Conservation (phyloP, 2,329 filamentous ascomycete species). For the Botrytis paeoniae region DNA sequence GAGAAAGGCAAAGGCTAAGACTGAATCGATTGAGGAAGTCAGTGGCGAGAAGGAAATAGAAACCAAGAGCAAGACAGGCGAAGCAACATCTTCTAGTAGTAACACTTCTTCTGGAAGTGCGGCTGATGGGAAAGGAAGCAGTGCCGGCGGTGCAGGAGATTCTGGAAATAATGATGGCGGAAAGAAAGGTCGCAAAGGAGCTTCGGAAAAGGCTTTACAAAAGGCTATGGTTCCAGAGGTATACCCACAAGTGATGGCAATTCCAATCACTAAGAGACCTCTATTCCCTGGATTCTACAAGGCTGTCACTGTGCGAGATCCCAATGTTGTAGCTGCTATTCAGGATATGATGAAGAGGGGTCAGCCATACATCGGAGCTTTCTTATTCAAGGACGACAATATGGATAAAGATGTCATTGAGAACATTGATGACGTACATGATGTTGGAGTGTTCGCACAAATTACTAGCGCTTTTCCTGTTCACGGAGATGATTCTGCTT, state of each 20-base stretch:
- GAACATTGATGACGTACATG: slow-evolving; percentile 85
- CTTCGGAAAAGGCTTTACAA: slow-evolving; percentile 71
- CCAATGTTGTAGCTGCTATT: slow-evolving; percentile 85
- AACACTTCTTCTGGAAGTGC: slow-evolving; percentile 32
- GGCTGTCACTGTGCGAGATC: slow-evolving; percentile 92
- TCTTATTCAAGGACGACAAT: slow-evolving; percentile 94
- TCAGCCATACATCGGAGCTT: slow-evolving; percentile 95
- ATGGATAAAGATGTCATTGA: slow-evolving; percentile 93
- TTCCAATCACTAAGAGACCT: slow-evolving; percentile 89
- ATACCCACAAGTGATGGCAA: slow-evolving; percentile 96
- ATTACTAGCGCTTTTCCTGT: slow-evolving; percentile 95
- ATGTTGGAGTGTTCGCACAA: slow-evolving; percentile 95
- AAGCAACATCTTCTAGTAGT: slow-evolving; percentile 29
- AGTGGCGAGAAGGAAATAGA: slow-evolving; percentile 46
- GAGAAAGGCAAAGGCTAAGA: slow-evolving; percentile 35
- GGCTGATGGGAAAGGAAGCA: slow-evolving; percentile 33
- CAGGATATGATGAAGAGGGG: slow-evolving; percentile 95
- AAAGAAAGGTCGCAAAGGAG: slow-evolving; percentile 66
- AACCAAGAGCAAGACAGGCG: slow-evolving; percentile 34
- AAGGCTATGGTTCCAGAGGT: slow-evolving; percentile 91
- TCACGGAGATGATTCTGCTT: slow-evolving; percentile 75
- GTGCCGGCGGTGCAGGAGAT: slow-evolving; percentile 32
- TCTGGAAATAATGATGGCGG: slow-evolving; percentile 54
- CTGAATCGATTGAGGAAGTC: slow-evolving; percentile 37
- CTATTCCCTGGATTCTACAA: slow-evolving; percentile 99